phyloP scores from a whole-genome alignment of 2,329 filamentous ascomycete genomes.

The Xylaria sp. region DNA sequence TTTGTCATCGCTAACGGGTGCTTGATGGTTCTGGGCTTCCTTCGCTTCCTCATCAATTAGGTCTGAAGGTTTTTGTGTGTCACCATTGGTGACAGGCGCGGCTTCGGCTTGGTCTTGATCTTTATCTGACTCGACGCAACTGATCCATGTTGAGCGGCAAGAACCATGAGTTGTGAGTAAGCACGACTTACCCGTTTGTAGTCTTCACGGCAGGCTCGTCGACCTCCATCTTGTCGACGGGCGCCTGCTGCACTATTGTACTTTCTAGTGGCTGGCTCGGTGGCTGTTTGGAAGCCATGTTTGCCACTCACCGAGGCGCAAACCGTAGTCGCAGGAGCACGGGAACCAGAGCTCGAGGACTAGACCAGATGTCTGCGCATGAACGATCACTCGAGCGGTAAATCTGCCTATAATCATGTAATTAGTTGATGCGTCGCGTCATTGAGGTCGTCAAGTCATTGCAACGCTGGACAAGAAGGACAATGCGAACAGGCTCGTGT shows the following conservation, averaged over 20 bases:
- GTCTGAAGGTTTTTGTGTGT: conserved; percentile 26
- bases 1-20: conserved; percentile 43
- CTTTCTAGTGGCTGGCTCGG: conserved; percentile 43
- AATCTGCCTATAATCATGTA: background rate
- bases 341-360: conserved; percentile 16
- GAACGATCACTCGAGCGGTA: conserved; percentile 14
- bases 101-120: conserved; percentile 37
- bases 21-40: conserved; percentile 40
- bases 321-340: conserved; percentile 24
- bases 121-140: conserved; percentile 41
- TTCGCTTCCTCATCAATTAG: conserved; percentile 26
- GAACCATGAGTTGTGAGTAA: background rate
- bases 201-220: conserved; percentile 55
- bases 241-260: conserved; percentile 37
- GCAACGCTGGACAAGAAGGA: background rate
- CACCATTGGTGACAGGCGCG: conserved; percentile 43
- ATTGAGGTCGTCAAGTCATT: background rate
- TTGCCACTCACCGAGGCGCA: conserved; percentile 43
- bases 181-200: conserved; percentile 67
- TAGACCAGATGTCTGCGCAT: conserved; percentile 27
- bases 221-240: conserved; percentile 59
- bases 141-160: conserved; percentile 29
- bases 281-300: conserved; percentile 51
- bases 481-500: background rate
- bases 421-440: conserved; percentile 15